Percentiles rank a stretch among this genome's conserved stretches.
phyloP scores from a whole-genome alignment of 2,329 filamentous ascomycete species.

The Phialemonium atrogriseum region DNA sequence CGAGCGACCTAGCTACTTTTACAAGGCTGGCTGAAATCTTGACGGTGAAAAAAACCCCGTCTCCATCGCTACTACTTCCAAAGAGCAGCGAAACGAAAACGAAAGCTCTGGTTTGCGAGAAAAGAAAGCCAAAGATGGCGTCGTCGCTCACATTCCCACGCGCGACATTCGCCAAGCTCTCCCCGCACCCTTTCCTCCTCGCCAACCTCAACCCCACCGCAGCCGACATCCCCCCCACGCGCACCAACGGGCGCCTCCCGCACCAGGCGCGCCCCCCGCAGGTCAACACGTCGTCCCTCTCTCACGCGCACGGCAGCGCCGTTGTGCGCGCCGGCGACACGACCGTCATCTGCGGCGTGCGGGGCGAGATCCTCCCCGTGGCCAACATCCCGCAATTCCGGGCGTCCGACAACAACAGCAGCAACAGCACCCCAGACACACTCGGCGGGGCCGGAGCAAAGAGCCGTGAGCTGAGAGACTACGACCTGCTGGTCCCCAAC shows the following conservation, averaged over 20 bases:
- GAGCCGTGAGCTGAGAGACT: slow-evolving; percentile 41
- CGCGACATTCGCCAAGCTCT: slow-evolving; percentile 79
- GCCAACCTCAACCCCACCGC: slow-evolving; percentile 66
- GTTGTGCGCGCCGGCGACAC: slow-evolving; percentile 85
- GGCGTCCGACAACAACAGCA: slow-evolving; percentile 26
- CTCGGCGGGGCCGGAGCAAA: slow-evolving; percentile 7
- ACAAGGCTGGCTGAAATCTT: no score
- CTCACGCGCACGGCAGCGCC: slow-evolving; percentile 83
- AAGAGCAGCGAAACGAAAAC: no score
- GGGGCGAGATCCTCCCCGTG: slow-evolving; percentile 73
- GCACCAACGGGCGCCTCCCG: slow-evolving; percentile 74
- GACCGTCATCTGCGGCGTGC: slow-evolving; percentile 87
- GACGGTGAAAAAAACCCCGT: no score
- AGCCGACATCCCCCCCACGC: slow-evolving; percentile 39
- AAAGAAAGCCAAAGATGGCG: no score
- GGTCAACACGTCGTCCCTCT: slow-evolving; percentile 74
- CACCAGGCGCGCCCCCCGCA: slow-evolving; percentile 63
- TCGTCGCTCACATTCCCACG: slow-evolving; percentile 39
- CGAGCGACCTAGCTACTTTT: no score
- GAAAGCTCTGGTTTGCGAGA: no score
- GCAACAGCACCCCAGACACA: slow-evolving; percentile 20
- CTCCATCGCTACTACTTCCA: no score
- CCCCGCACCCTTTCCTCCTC: slow-evolving; percentile 81
- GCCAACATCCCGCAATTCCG: slow-evolving; percentile 64
- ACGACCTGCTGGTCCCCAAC: slow-evolving; percentile 82